phyloP scores from a whole-genome alignment of 768 basidiomycete species.

The Leccinum barrowsii region DNA sequence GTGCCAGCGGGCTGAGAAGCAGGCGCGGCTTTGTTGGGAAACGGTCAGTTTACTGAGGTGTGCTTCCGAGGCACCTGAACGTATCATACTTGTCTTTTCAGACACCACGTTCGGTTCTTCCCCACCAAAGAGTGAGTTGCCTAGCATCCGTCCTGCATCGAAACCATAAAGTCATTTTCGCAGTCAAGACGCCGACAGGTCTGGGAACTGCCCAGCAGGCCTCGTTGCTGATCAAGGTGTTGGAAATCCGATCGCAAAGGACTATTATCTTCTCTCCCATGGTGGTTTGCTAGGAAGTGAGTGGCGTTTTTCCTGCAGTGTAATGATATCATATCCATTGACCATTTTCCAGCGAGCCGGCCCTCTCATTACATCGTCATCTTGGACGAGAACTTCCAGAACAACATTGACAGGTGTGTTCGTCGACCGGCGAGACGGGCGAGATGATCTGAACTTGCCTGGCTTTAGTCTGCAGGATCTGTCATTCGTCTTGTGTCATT shows the following conservation, averaged over 20 bases:
- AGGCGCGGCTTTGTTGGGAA: constrained; percentile 48
- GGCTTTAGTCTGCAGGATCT: constrained; percentile 42
- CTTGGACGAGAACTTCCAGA: constrained; percentile 33
- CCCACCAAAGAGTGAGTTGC: constrained; percentile 23
- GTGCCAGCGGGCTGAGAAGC: too few relatives aligned
- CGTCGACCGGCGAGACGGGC: neutral
- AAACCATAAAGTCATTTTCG: neutral
- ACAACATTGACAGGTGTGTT: constrained; percentile 27
- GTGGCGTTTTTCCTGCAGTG: constrained; percentile 14
- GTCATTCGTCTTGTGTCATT: constrained; percentile 49
- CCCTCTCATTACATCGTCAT: constrained; percentile 59
- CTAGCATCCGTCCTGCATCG: neutral
- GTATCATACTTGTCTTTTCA: constrained; percentile 10
- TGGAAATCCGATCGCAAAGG: constrained; percentile 42
- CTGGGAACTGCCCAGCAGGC: constrained; percentile 52
- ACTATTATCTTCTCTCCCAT: constrained; percentile 59
- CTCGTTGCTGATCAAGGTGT: constrained; percentile 47
- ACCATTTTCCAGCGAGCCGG: constrained; percentile 41
- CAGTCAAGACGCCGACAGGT: constrained; percentile 33
- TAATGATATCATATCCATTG: neutral
- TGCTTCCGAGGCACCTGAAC: too few relatives aligned
- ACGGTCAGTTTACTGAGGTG: constrained; percentile 29
- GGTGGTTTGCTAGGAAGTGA: constrained; percentile 52
- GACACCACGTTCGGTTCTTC: constrained; percentile 56
- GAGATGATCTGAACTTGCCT: neutral